Conservation (phyloP, 1,284 basidiomycete species). For the Leccinum variabile region DNA sequence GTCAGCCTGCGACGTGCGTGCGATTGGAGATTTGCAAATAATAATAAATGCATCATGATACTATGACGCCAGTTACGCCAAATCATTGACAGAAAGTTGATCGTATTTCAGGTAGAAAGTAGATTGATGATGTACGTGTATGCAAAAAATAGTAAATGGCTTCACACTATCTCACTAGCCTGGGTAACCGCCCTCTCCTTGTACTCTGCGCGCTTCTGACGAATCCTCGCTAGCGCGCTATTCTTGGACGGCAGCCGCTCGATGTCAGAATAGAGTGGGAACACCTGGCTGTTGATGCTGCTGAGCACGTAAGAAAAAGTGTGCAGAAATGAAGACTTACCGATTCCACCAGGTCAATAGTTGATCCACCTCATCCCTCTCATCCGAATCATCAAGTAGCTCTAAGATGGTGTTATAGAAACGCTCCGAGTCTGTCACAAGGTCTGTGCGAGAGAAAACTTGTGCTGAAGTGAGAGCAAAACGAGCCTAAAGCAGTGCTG, state of each 20-base stretch:
- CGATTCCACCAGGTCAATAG: not conserved
- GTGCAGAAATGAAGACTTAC: not conserved
- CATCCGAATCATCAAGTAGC: not conserved
- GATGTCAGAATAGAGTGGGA: not conserved
- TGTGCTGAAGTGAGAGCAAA: not conserved
- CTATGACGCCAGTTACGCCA: too few species aligned
- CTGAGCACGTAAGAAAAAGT: not conserved
- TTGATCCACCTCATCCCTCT: not conserved
- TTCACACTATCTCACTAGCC: not conserved
- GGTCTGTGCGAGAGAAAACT: not conserved
- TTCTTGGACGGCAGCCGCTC: not conserved
- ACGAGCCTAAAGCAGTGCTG: not conserved
- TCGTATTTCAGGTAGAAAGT: too few species aligned
- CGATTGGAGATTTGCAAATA: too few species aligned
- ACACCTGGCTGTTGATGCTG: not conserved
- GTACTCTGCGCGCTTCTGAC: not conserved
- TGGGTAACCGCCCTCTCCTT: not conserved
- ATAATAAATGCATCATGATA: too few species aligned
- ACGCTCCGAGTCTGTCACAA: not conserved
- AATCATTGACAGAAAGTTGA: too few species aligned
- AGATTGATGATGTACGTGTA: too few species aligned
- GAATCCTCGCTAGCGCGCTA: not conserved
- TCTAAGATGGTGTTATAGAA: not conserved
- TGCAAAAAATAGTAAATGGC: too few species aligned
- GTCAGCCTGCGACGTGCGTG: too few species aligned